These are phyloP conservation scores for Aspergillus jensenii DNA, from an alignment of 2,329 filamentous ascomycete genomes.

Conservation along the genomic window DNA sequence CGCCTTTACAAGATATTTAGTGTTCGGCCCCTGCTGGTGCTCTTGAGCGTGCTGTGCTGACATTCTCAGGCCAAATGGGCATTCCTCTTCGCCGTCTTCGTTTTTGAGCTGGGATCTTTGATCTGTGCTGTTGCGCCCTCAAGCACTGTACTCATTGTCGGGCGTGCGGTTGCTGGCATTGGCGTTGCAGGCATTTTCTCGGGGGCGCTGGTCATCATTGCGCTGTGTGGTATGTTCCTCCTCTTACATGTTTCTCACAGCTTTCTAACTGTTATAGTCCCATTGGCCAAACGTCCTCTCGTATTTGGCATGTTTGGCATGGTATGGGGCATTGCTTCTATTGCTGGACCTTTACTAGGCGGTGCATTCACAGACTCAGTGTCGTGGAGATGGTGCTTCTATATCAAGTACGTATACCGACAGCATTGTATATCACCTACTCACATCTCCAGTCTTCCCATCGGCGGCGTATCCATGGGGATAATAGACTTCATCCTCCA, in stretches of 20 bases:
- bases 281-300: conserved; percentile 5
- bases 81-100: conserved; percentile 22
- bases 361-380: conserved; percentile 12
- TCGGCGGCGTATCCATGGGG: conserved; percentile 28
- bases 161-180: conserved; percentile 9
- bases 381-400: conserved; percentile 19
- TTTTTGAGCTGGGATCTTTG: conserved; percentile 28
- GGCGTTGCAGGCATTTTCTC: conserved; percentile 10
- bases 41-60: not conserved
- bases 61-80: conserved; percentile 16
- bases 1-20: conserved; percentile 10
- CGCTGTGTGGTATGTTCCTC: not conserved
- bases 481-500: conserved; percentile 20
- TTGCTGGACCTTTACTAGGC: conserved; percentile 10
- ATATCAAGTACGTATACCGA: conserved; percentile 10
- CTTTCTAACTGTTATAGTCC: not conserved
- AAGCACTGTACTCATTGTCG: conserved; percentile 13
- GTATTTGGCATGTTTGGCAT: conserved; percentile 13
- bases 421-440: not conserved
- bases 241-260: too few relatives aligned
- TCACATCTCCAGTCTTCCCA: conserved; percentile 46
- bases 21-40: not conserved
- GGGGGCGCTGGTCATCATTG: conserved; percentile 9
- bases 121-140: conserved; percentile 25
- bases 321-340: conserved; percentile 11